Percentiles rank a stretch among this genome's conserved stretches.
Evolutionary conservation across 169 alveolate genomes (phyloP).

Genomic region (Amoebophrya sp.): DNA sequence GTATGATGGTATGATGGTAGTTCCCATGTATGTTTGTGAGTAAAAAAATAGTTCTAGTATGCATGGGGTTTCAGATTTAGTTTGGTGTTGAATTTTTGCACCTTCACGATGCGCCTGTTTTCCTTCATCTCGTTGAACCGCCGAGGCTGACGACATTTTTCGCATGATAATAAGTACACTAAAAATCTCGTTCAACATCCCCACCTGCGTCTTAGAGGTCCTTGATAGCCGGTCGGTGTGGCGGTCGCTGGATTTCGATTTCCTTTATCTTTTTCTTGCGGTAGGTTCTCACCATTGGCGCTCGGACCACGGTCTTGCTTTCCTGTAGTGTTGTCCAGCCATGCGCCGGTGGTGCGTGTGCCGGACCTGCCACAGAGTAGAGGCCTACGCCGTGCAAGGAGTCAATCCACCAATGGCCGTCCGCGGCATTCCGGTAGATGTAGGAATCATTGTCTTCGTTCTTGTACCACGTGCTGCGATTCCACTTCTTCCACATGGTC

Average conservation of each 20-base stretch:
- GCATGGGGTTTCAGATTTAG: too few relatives aligned
- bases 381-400: neutral
- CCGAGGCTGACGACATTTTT: too few relatives aligned
- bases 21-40: too few relatives aligned
- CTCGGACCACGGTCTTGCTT: neutral
- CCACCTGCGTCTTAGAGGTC: conserved; percentile 6
- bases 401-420: conserved; percentile 6
- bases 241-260: neutral
- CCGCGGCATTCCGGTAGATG: neutral
- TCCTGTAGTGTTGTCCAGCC: neutral
- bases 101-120: too few relatives aligned
- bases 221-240: neutral
- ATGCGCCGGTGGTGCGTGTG: conserved; percentile 12
- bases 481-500: neutral
- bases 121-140: too few relatives aligned
- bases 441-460: neutral
- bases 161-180: too few relatives aligned
- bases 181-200: too few relatives aligned
- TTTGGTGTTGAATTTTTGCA: too few relatives aligned
- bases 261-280: neutral
- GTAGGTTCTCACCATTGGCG: neutral
- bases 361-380: neutral
- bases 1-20: too few relatives aligned
- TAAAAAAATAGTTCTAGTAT: too few relatives aligned
- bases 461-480: neutral